Conservation (phyloP, 805 yeast species). For the Isabelozyma heimii region DNA sequence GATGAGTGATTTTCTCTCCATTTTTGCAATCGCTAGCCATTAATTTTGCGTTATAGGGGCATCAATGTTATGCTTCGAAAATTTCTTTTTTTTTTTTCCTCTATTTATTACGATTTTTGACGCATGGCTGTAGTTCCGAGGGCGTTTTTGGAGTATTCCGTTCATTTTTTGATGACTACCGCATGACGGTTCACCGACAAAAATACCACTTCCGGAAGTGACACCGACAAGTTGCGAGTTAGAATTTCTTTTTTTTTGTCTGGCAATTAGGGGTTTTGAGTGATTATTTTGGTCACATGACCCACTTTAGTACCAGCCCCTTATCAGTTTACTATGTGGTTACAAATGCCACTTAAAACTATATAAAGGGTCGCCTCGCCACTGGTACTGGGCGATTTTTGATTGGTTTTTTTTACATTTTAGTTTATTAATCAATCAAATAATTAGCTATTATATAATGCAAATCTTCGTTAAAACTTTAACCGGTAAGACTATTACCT, state of each 20-base stretch:
- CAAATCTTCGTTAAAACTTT: slow-evolving; percentile 30
- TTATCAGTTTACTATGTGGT: background rate
- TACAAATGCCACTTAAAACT: slow-evolving; percentile 1
- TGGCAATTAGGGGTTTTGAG: slow-evolving; percentile 1
- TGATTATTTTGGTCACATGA: slow-evolving; percentile 1
- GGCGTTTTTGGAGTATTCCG: background rate
- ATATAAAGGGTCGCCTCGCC: slow-evolving; percentile 18
- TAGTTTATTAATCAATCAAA: slow-evolving; percentile 1
- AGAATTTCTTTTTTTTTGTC: slow-evolving; percentile 6
- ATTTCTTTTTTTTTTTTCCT: background rate
- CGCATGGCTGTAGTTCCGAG: background rate
- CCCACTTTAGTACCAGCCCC: background rate
- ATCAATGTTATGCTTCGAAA: background rate
- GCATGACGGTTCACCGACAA: background rate
- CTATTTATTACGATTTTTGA: background rate
- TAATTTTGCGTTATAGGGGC: background rate
- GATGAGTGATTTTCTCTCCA: too few relatives aligned
- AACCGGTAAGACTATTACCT: slow-evolving; percentile 29
- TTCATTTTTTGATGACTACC: background rate
- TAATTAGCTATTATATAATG: slow-evolving; percentile 9
- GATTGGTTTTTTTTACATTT: background rate
- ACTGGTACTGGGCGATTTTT: slow-evolving; percentile 6
- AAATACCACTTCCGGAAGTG: slow-evolving; percentile 1
- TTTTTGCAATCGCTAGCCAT: too few relatives aligned
- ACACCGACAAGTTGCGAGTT: background rate